Evolutionary conservation across 2,329 filamentous ascomycete species (phyloP).

Genomic region (Aspergillus sp.): DNA sequence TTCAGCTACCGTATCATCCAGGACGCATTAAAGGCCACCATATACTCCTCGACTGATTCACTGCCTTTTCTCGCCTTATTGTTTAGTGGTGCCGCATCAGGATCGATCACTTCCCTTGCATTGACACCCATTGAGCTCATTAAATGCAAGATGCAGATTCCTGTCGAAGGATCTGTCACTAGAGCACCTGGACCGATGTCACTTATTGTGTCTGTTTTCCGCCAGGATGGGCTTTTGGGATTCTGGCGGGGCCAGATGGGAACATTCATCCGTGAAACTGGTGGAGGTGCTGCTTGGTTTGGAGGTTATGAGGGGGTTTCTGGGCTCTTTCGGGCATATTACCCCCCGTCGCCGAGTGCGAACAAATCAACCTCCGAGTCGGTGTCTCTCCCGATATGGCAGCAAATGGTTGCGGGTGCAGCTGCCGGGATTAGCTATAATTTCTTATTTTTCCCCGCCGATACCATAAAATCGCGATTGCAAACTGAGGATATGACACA

Average conservation of each 20-base stretch:
- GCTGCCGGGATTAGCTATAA: constrained; percentile 91
- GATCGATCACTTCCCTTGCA: constrained; percentile 82
- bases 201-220: constrained; percentile 75
- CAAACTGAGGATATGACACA: constrained; percentile 69
- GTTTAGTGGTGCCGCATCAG: constrained; percentile 77
- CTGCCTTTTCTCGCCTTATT: constrained; percentile 73
- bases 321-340: constrained; percentile 57
- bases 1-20: constrained; percentile 74
- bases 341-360: constrained; percentile 16
- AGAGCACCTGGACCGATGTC: constrained; percentile 59
- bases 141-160: constrained; percentile 97
- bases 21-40: constrained; percentile 58
- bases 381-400: constrained; percentile 68
- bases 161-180: constrained; percentile 31
- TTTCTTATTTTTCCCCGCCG: constrained; percentile 93
- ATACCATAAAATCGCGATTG: constrained; percentile 96
- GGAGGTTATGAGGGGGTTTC: constrained; percentile 80
- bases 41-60: constrained; percentile 52
- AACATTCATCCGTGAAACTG: constrained; percentile 88
- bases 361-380: constrained; percentile 14
- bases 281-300: constrained; percentile 93
- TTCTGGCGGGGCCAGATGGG: constrained; percentile 96
- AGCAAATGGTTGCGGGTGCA: constrained; percentile 83
- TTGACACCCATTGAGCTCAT: constrained; percentile 94
- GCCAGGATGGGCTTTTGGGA: constrained; percentile 73